A percentile compares a stretch with the other conserved stretches of the same genome.
These are phyloP conservation scores for Fragaria vesca DNA, from an alignment of 306 rosid genomes.

Conservation along the genomic window DNA sequence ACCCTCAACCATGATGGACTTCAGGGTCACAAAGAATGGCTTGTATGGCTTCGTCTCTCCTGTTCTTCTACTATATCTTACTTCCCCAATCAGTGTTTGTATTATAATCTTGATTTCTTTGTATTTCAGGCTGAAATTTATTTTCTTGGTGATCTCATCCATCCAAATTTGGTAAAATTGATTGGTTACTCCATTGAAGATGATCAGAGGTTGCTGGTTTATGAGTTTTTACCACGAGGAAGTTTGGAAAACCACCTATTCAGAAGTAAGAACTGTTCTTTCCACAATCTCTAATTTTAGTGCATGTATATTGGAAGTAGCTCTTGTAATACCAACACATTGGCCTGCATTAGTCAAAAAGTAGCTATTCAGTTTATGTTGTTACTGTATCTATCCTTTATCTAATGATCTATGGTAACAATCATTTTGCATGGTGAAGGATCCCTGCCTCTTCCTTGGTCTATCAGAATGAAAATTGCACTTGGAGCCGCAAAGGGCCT, in stretches of 20 bases:
- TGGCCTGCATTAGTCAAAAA: not conserved
- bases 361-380: conserved; percentile 10
- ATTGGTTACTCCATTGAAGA: conserved; percentile 93
- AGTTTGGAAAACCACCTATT: conserved; percentile 99
- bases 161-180: conserved; percentile 87
- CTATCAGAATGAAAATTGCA: conserved; percentile 92
- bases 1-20: conserved; percentile 92
- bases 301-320: conserved; percentile 10
- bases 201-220: conserved; percentile 84
- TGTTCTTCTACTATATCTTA: conserved; percentile 9
- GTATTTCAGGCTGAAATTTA: conserved; percentile 82
- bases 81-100: conserved; percentile 4
- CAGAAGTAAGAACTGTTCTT: conserved; percentile 65
- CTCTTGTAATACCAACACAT: not conserved
- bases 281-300: conserved; percentile 20
- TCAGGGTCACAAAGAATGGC: conserved; percentile 99
- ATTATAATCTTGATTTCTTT: conserved; percentile 20
- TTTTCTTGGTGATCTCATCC: conserved; percentile 88
- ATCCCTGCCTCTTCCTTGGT: conserved; percentile 98
- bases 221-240: conserved; percentile 98
- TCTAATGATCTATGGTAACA: conserved; percentile 39
- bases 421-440: conserved; percentile 62
- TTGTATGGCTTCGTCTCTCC: conserved; percentile 49
- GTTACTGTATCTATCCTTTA: conserved; percentile 14
- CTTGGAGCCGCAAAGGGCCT: conserved; percentile 98